Base-by-base conservation (phyloP, 1,284 basidiomycete genomes). In the Amylostereum chailletii region DNA sequence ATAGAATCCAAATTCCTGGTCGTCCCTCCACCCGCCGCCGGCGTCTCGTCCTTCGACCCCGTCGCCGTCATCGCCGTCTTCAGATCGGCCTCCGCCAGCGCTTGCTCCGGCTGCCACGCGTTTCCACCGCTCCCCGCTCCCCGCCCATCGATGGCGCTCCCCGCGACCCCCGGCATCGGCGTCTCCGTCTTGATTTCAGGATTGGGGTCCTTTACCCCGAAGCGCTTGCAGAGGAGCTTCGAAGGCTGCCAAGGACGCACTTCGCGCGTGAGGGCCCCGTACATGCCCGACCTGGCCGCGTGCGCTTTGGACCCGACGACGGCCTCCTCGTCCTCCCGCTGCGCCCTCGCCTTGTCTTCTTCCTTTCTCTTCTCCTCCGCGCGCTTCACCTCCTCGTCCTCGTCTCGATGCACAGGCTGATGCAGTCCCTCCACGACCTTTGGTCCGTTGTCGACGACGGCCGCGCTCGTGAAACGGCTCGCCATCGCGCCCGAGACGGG, bases 401-500 rank as follows among this genome's bases (percentile, higher is more conserved):
- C 47, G 10, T 51, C 51, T 26, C 53, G 34, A 42, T 70, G 64
- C 27, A 71, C 71, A 0, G 86, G 83, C 34, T 80, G 76, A 59
- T 91, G 83, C 50, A 94, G 62, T 1, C 92, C 90, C 57, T 87
- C 86, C 52, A 83, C 67, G 3, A 86, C 69, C 53, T 81, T 76
- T 32, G 86, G 74, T 36, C 83, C 77, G 48, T 72, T 58, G 55
- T 88, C 79, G 46, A 87, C 60, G 51, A 81, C 71, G 4, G 77
- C 74, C 0, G 87, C 88, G 49, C 81, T 86, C 2, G 89, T 92
- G 65, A 99, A 99, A 4, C 95, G 79, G 19, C 82, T 86, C 0
- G 93, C 91, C 89, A 99, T 97, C 27, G 91, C 90, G 11, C 84
- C 90, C 0, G 85, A 85, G 62, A 95, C 83, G 0, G 95, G 95